Evolutionary conservation across 1,139 yeast species (phyloP), one percentile per base, ranked within the genome.

Genomic region (Spencermartinsiella ligniputridi): DNA sequence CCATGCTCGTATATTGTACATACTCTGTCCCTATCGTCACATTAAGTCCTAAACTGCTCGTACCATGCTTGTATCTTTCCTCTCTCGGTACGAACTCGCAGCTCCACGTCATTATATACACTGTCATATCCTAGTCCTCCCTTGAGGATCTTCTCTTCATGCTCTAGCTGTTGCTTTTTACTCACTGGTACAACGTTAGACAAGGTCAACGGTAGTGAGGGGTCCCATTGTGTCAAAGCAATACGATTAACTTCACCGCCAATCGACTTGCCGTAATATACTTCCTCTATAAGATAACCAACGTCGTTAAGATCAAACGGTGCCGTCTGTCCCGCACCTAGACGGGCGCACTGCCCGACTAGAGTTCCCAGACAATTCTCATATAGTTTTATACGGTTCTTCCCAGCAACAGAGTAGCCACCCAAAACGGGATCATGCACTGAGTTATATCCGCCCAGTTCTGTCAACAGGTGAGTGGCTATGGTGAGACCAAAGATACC

Each of bases 401-500:
- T 89, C n/a, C 96, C 96, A 51, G 87, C 96, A 37, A 88, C 78
- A 20, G 68, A 63, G 49, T 67, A 64, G 8, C 69, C 70, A 9
- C 68, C 71, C 40, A 54, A 62, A 3, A 63, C 56, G 2, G 72
- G 67, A 45, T 66, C 70, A 33, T 94, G 90, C 48, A 88, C 95
- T 9, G 95, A 95, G 32, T 52, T 49, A 59, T 92, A 92, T 0
- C 94, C 96, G 0, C 96, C 80, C 16, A 89, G 79, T 4, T 76
- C 70, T 2, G 96, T 85, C 40, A 92, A 67, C 36, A 92, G 71
- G 64, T 86, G 83, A 0, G 97, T 83, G 2, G 96, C 95, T 48
- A 92, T 75, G 0, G 96, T 79, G 40, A 92, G 73, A 1, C 98
- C 98, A 69, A 92, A 92, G 68, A 90, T 84, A 6, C 94, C 97